Evolutionary conservation across 2,329 filamentous ascomycete genomes (phyloP).

Genomic region (Zymoseptoria brevis): DNA sequence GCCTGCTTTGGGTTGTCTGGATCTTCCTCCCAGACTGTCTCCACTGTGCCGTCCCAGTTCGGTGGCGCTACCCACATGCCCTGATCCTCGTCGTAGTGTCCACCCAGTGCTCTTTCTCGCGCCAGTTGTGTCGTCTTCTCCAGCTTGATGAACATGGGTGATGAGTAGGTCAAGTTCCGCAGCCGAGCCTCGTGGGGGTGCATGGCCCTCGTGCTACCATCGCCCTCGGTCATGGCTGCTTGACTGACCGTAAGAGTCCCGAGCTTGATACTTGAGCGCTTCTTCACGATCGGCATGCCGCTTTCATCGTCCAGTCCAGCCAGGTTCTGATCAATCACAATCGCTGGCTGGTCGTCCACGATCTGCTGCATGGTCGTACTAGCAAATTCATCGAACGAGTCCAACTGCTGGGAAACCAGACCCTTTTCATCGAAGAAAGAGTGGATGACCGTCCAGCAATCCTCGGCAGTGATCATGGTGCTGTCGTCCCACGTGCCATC

Average conservation of each 20-base stretch:
- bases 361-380: slow-evolving; percentile 90
- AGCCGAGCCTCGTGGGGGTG: slow-evolving; percentile 91
- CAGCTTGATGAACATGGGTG: slow-evolving; percentile 83
- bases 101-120: slow-evolving; percentile 61
- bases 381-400: slow-evolving; percentile 97
- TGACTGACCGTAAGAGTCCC: slow-evolving; percentile 81
- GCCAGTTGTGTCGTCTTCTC: slow-evolving; percentile 77
- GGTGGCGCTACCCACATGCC: slow-evolving; percentile 25
- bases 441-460: slow-evolving; percentile 96
- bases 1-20: slow-evolving; percentile 27
- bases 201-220: slow-evolving; percentile 77
- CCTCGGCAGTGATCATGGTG: slow-evolving; percentile 73
- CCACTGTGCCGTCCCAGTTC: slow-evolving; percentile 34
- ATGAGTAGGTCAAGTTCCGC: slow-evolving; percentile 91
- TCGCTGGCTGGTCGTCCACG: slow-evolving; percentile 80
- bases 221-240: slow-evolving; percentile 86
- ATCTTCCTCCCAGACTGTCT: slow-evolving; percentile 39
- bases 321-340: slow-evolving; percentile 89
- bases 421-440: slow-evolving; percentile 96
- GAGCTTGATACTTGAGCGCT: slow-evolving; percentile 92
- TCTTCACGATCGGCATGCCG: slow-evolving; percentile 66
- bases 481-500: slow-evolving; percentile 19
- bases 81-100: slow-evolving; percentile 60
- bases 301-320: slow-evolving; percentile 64
- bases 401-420: slow-evolving; percentile 91